phyloP scores from a whole-genome alignment of 768 basidiomycete species.

The Thelephora ganbajun region DNA sequence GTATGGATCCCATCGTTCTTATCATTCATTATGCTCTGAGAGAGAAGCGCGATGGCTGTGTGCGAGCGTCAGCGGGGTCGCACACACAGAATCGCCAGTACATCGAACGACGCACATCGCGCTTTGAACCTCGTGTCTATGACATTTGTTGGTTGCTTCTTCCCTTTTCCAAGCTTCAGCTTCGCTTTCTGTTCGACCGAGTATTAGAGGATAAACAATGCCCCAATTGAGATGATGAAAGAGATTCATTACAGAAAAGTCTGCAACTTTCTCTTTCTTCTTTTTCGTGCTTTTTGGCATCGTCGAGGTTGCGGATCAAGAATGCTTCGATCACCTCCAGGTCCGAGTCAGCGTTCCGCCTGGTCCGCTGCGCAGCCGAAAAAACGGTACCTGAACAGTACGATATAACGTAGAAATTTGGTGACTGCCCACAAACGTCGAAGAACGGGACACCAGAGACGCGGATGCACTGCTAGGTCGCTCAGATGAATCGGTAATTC shows the following conservation, averaged over 20 bases:
- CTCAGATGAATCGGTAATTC: too few relatives aligned
- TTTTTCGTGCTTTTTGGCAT: conserved; percentile 87
- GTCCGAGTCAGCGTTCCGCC: neutral
- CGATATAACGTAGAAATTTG: too few relatives aligned
- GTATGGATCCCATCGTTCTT: conserved; percentile 46
- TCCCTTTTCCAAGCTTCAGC: conserved; percentile 93
- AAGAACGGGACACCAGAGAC: too few relatives aligned
- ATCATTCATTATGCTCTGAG: conserved; percentile 58
- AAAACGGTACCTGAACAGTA: too few relatives aligned
- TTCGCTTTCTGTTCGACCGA: conserved; percentile 65
- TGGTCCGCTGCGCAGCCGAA: neutral
- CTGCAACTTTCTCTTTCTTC: conserved; percentile 75
- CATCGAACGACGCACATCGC: conserved; percentile 45
- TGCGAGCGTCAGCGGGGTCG: conserved; percentile 5
- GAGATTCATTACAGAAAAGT: conserved; percentile 55
- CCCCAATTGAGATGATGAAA: neutral
- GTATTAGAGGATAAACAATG: neutral
- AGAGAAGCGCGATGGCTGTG: conserved; percentile 79
- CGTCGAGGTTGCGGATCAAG: neutral
- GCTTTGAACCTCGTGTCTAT: conserved; percentile 95
- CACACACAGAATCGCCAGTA: neutral
- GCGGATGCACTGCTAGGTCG: too few relatives aligned
- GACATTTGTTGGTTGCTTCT: conserved; percentile 66
- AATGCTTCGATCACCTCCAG: neutral
- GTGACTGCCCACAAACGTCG: too few relatives aligned